These are phyloP conservation scores for Cicer chorassanicum DNA, from an alignment of 306 rosid species.

Conservation along the genomic window DNA sequence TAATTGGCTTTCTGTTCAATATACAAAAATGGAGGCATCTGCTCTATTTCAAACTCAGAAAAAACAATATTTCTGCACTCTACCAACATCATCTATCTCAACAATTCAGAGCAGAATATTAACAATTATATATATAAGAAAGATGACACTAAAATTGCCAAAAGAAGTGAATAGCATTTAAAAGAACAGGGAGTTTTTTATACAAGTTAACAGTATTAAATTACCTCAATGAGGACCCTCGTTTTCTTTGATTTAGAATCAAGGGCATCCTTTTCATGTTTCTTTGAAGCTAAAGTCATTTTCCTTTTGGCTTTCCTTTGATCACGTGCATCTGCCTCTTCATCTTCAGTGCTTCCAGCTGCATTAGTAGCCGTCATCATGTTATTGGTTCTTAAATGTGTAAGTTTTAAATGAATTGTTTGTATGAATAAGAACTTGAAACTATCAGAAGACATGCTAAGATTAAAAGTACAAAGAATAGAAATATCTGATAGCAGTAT, in stretches of 20 bases:
- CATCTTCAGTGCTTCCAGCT: slow-evolving; percentile 67
- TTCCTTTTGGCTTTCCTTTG: slow-evolving; percentile 55
- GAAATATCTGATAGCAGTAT: slow-evolving; percentile 24
- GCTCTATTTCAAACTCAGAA: background rate
- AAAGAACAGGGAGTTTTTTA: slow-evolving; percentile 19
- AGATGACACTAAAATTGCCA: slow-evolving; percentile 6
- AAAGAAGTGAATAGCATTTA: slow-evolving; percentile 4
- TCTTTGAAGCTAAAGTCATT: slow-evolving; percentile 48
- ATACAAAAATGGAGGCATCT: slow-evolving; percentile 7
- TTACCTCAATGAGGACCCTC: slow-evolving; percentile 90
- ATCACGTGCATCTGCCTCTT: slow-evolving; percentile 56
- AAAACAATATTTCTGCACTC: background rate
- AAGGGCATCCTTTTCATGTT: slow-evolving; percentile 55
- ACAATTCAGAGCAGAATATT: slow-evolving; percentile 25
- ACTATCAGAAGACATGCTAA: background rate
- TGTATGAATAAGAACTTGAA: slow-evolving; percentile 22
- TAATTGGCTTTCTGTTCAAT: slow-evolving; percentile 6
- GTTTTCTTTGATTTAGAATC: slow-evolving; percentile 67
- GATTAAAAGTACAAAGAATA: background rate
- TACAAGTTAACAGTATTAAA: slow-evolving; percentile 14
- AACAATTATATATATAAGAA: slow-evolving; percentile 5
- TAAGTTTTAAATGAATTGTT: background rate
- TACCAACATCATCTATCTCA: slow-evolving; percentile 13
- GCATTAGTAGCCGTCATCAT: slow-evolving; percentile 45
- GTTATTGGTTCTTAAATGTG: slow-evolving; percentile 13